Conservation (phyloP, 768 basidiomycete genomes). For the Amanita brunnescens region DNA sequence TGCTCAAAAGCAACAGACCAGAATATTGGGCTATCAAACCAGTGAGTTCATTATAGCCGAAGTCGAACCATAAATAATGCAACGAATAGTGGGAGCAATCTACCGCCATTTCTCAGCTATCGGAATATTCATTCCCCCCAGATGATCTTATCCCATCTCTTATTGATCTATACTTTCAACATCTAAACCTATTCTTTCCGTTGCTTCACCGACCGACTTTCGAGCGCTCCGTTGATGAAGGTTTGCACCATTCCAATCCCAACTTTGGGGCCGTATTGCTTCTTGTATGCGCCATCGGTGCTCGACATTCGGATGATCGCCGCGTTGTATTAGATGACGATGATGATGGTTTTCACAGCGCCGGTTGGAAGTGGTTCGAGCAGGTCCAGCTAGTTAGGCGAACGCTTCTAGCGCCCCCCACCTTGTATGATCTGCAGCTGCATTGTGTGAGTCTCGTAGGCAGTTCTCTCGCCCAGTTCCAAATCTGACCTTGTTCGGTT, state of each 20-base stretch:
- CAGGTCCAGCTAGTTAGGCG: slow-evolving; percentile 60
- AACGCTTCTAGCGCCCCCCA: slow-evolving; percentile 54
- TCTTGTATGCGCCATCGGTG: slow-evolving; percentile 62
- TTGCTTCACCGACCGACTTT: slow-evolving; percentile 71
- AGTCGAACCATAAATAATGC: neutral
- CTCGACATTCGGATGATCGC: slow-evolving; percentile 50
- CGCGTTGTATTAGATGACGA: slow-evolving; percentile 40
- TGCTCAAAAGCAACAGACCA: slow-evolving; percentile 17
- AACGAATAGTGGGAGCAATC: slow-evolving; percentile 29
- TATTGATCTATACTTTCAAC: slow-evolving; percentile 55
- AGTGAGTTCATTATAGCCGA: slow-evolving; percentile 17
- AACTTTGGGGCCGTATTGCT: slow-evolving; percentile 54
- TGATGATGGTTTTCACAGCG: slow-evolving; percentile 30
- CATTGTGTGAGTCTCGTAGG: slow-evolving; percentile 34
- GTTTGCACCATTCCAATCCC: slow-evolving; percentile 39
- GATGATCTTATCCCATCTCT: slow-evolving; percentile 41
- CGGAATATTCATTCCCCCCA: slow-evolving; percentile 38
- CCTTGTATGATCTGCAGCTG: slow-evolving; percentile 68
- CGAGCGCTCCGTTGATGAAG: slow-evolving; percentile 36
- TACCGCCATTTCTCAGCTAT: slow-evolving; percentile 7
- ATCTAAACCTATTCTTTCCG: slow-evolving; percentile 50
- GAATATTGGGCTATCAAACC: slow-evolving; percentile 31
- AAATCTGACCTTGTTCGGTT: neutral
- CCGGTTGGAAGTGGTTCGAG: slow-evolving; percentile 62
- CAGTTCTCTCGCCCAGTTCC: neutral